These are phyloP conservation scores for Globisporangium nunn DNA, from an alignment of 352 stramenopile species.

Conservation along the genomic window DNA sequence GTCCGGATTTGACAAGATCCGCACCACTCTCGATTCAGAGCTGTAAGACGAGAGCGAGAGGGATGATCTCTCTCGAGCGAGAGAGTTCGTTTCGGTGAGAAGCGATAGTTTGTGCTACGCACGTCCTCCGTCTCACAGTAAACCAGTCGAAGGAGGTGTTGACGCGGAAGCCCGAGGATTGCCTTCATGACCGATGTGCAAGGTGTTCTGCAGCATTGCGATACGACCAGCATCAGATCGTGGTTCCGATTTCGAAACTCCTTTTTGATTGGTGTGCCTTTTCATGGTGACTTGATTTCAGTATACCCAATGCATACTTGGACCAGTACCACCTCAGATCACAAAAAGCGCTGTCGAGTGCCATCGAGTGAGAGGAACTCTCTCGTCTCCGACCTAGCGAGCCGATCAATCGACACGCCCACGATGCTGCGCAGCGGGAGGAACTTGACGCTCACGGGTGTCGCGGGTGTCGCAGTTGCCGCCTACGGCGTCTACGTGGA, in stretches of 20 bases:
- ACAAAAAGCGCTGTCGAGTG: too few species aligned
- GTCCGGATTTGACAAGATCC: neutral
- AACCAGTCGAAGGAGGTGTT: neutral
- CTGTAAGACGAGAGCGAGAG: neutral
- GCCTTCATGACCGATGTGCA: too few species aligned
- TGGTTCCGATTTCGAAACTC: too few species aligned
- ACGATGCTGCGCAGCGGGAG: conserved; percentile 5
- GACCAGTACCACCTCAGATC: too few species aligned
- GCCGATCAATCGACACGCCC: neutral
- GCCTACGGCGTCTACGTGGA: conserved; percentile 45
- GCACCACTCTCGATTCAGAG: neutral
- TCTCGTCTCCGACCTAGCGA: too few species aligned
- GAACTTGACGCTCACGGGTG: conserved; percentile 20
- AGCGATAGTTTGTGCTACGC: neutral
- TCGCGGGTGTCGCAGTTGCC: conserved; percentile 17
- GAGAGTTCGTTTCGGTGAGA: neutral
- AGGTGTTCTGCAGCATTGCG: too few species aligned
- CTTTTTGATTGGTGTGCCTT: too few species aligned
- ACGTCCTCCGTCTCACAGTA: neutral
- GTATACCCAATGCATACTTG: too few species aligned
- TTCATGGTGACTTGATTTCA: too few species aligned
- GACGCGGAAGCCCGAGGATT: neutral
- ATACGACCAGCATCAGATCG: too few species aligned
- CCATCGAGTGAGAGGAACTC: too few species aligned
- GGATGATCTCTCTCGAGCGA: too few species aligned